A percentile compares a stretch with the other conserved stretches of the same genome.
These are phyloP conservation scores for Cryphonectria japonica DNA, from an alignment of 2,329 filamentous ascomycete genomes.

Conservation along the genomic window DNA sequence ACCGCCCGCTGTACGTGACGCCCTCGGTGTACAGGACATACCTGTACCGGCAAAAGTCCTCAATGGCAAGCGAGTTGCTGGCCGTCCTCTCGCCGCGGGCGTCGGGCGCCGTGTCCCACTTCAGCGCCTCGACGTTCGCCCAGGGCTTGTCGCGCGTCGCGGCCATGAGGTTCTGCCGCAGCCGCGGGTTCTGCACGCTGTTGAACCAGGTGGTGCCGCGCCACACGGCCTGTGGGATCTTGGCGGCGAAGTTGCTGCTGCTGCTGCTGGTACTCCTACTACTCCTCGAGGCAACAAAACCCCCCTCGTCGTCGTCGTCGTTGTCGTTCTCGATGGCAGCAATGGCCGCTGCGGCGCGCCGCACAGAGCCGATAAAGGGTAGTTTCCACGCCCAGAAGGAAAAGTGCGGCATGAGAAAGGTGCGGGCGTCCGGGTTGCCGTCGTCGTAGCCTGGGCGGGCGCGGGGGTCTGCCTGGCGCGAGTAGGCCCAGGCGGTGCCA, in stretches of 20 bases:
- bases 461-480: conserved; percentile 47
- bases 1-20: conserved; percentile 56
- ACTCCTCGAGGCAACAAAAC: no score
- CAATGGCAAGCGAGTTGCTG: conserved; percentile 50
- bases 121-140: conserved; percentile 52
- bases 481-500: conserved; percentile 50
- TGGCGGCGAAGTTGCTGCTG: conserved; percentile 34
- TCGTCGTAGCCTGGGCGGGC: conserved; percentile 32
- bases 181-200: conserved; percentile 45
- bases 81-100: conserved; percentile 38
- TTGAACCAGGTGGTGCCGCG: conserved; percentile 57
- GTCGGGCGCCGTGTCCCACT: conserved; percentile 36
- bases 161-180: conserved; percentile 46
- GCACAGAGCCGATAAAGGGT: conserved; percentile 51
- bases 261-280: no score
- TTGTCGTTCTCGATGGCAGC: conserved; percentile 40
- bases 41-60: conserved; percentile 55
- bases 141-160: conserved; percentile 43
- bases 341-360: conserved; percentile 45
- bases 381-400: conserved; percentile 59
- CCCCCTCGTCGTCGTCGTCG: neutral
- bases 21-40: conserved; percentile 59
- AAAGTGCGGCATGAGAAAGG: conserved; percentile 60
- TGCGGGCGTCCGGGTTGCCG: conserved; percentile 36
- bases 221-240: conserved; percentile 52